Evolutionary conservation across 2,329 filamentous ascomycete genomes (phyloP), one percentile per base, ranked within the genome.

Genomic region (Fusarium papillatum): DNA sequence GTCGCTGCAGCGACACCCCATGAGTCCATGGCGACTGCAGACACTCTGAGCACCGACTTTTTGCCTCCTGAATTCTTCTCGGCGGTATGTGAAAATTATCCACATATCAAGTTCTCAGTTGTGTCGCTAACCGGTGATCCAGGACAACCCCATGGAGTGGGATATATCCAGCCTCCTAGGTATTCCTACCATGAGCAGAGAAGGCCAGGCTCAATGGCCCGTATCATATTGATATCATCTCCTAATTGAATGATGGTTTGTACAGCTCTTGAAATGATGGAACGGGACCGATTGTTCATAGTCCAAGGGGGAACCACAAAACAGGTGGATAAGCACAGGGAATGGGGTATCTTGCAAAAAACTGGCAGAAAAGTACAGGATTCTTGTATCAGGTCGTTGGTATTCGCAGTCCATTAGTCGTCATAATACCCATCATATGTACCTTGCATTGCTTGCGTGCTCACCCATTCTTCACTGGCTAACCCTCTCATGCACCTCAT

Each of bases 381-480:
- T 8, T 10, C 13, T 57, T 22, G 13, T n/a, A 39, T 41, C 34
- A 16, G 38, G 19, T 41, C 22, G 9, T 31, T 26, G 39, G 55
- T n/a, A 50, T 19, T 50, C 24, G 26, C 7, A 5, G 64, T 39
- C 69, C 61, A 39, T 69, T 66, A 80, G 53, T 89, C 88, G 68
- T 90, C 89, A 81, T 88, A 89, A 76, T 88, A 87, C 53, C 85
- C 86, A 74, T 91, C 88, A 79, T 90, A 91, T n/a, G 82, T 83
- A 5, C 90, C 90, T 76, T 88, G 85, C 79, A 91, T 87, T 66
- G 89, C 87, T 83, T 93, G 91, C 17, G 91, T 93, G 78, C 89
- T 91, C 63, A 93, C 88, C 85, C 87, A 93, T 79, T 93, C 90
- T 80, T 92, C 90, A 75, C 86, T 90, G 22, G 89, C 89, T 71